Evolutionary conservation across 164 flowering plant genomes (phyloP), one percentile per base, ranked within the genome.

Genomic region (Kalanchoe fedtschenkoi): DNA sequence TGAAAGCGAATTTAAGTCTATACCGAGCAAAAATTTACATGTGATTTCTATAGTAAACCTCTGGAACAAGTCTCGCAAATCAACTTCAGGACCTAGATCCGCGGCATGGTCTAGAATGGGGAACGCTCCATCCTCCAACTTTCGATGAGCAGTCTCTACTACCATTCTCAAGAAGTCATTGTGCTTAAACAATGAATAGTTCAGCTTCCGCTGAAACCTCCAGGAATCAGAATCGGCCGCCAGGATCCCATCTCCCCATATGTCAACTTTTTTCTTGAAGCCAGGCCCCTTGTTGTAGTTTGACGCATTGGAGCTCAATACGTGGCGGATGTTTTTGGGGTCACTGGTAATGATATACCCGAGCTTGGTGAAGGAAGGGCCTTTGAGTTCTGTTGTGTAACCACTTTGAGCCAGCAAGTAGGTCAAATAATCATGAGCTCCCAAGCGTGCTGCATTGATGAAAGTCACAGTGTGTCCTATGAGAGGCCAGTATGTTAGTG

Each of bases 201-300:
- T 33, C 5, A 37, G 34, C 53, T 60, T 66, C 30, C 76, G 30
- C 28, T 69, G 76, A 0, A 2, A 4, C 62, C 62, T 43, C 76
- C 76, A 73, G 37, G 38, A 37, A 3, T 77, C 78, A 1, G 22
- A 59, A 30, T 80, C 84, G 1, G 74, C 30, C 5, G 66, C 69
- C 62, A 83, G 67, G 9, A 83, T 77, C 22, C 81, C 87, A 43
- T 77, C 81, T 53, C 83, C 87, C 22, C 78, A 66, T 14, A 69
- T 39, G 17, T 75, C 80, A 43, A 82, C 77, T 6, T 75, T 73
- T 28, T 55, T 16, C 59, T 32, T 28, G 19, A 55, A 55, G 26
- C 15, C 26, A 10, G 59, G 26, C 2, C 59, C 59, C 33, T 32
- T 55, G 59, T 19, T 6, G 35, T 62, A 74, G 53, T 71, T 79